Base-by-base conservation (phyloP, 208 protist genomes). In the Endotrypanum monterogeii region DNA sequence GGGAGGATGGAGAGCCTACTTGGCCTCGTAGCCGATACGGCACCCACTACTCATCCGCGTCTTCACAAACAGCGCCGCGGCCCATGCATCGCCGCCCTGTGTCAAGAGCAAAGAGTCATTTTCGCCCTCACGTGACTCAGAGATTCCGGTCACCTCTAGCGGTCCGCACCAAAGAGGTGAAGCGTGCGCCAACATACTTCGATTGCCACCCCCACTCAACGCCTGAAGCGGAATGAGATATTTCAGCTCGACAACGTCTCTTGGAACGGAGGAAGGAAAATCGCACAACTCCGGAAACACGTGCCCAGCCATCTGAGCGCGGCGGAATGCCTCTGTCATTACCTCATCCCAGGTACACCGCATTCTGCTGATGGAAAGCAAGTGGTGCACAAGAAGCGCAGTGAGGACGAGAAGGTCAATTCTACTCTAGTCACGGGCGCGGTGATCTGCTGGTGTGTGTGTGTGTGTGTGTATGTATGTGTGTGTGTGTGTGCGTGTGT, bases 271-370 rank as follows among this genome's bases (percentile, higher is more conserved):
- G 1, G 86, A 57, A 0, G 89, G 89, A 72, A 92, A 94, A 54
- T 96, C 88, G 39, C 73, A 71, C 12, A 84, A 30, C 37, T 67
- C 79, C 35, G 88, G 89, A 41, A 79, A 76, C 41, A 84, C 85
- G 37, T 76, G 79, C 9, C 87, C 83, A 11, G 71, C 61, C 76
- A 93, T 89, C 70, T 96, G 89, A 37, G 92, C 89, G 44, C 88
- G 80, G 18, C 88, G 83, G 63, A 96, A 87, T 12, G 89, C 88
- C 73, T 96, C 92, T 11, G 39, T 62, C 69, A 78, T 63, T 8
- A 70, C 68, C 1, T 23, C 79, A 80, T 77, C 71, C 32, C 25
- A 73, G 1, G 51, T 37, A 55, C 62, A 7, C 8, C 30, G 35
- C 76, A 81, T 76, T 30, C 1, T 54, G 0, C 61, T 20, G 63